These are phyloP conservation scores for Aspergillus leporis DNA, from an alignment of 495 filamentous ascomycete species.

Conservation along the genomic window DNA sequence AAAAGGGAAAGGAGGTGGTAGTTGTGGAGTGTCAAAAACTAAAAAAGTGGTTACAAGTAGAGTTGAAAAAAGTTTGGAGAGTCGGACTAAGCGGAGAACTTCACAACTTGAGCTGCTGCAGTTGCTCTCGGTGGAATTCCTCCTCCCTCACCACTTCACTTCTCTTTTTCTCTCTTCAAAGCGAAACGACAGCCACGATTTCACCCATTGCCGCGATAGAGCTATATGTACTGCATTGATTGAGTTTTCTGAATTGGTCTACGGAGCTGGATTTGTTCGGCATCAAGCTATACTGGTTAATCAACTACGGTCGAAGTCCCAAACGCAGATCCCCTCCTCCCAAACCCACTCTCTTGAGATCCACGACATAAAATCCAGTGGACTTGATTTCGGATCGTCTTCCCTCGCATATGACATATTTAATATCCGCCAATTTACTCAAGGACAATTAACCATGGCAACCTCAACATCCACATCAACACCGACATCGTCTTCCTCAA, in stretches of 20 bases:
- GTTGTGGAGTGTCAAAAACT: neutral
- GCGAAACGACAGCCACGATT: too few relatives aligned
- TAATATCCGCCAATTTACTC: neutral
- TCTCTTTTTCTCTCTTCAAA: neutral
- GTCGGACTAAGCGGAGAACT: conserved; percentile 1
- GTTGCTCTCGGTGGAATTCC: neutral
- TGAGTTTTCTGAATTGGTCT: neutral
- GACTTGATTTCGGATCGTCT: too few relatives aligned
- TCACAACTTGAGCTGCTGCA: neutral
- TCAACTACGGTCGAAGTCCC: too few relatives aligned
- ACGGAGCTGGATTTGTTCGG: too few relatives aligned
- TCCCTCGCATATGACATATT: neutral
- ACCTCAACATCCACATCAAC: neutral
- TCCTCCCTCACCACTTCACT: neutral
- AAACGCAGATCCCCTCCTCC: neutral
- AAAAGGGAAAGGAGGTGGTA: neutral
- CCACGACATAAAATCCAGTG: too few relatives aligned
- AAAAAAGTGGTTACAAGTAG: neutral
- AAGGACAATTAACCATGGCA: neutral
- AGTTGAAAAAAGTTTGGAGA: conserved; percentile 6
- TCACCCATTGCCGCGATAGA: too few relatives aligned
- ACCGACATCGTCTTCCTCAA: neutral
- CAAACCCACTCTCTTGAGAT: too few relatives aligned
- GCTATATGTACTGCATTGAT: too few relatives aligned
- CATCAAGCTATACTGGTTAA: too few relatives aligned